These are phyloP conservation scores for Colletotrichum echinochloae DNA, from an alignment of 2,329 filamentous ascomycete genomes.

Conservation along the genomic window DNA sequence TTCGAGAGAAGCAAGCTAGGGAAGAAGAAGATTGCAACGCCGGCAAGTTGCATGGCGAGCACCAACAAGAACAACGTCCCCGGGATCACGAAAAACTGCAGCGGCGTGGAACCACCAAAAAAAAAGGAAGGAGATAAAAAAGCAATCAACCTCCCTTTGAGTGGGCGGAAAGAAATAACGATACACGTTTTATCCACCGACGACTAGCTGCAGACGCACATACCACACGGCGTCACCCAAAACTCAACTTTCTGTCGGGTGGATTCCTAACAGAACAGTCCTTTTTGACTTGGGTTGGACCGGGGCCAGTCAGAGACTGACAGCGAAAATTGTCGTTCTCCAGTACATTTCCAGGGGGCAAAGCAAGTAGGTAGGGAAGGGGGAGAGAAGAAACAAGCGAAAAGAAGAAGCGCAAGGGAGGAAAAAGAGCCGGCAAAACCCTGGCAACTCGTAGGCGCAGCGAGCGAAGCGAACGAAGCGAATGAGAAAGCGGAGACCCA, in stretches of 20 bases:
- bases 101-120: conserved; percentile 20
- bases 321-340: conserved; percentile 13
- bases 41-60: neutral
- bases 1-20: conserved; percentile 2
- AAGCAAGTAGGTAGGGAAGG: conserved; percentile 3
- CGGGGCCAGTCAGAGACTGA: conserved; percentile 34
- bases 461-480: conserved; percentile 36
- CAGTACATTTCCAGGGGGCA: neutral
- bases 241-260: conserved; percentile 20
- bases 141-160: neutral
- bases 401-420: neutral
- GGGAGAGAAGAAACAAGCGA: neutral
- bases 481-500: conserved; percentile 33
- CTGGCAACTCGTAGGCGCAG: conserved; percentile 21
- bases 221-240: conserved; percentile 24
- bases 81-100: conserved; percentile 21
- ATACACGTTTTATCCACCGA: conserved; percentile 28
- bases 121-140: conserved; percentile 7
- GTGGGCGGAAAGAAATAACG: conserved; percentile 19
- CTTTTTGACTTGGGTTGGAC: conserved; percentile 20
- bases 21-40: neutral
- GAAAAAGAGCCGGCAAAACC: conserved; percentile 24
- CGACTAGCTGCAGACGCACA: conserved; percentile 27
- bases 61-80: conserved; percentile 8
- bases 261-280: conserved; percentile 19